Evolutionary conservation across 768 basidiomycete genomes (phyloP), one percentile per base, ranked within the genome.

Genomic region (Lactifluus rugatus): DNA sequence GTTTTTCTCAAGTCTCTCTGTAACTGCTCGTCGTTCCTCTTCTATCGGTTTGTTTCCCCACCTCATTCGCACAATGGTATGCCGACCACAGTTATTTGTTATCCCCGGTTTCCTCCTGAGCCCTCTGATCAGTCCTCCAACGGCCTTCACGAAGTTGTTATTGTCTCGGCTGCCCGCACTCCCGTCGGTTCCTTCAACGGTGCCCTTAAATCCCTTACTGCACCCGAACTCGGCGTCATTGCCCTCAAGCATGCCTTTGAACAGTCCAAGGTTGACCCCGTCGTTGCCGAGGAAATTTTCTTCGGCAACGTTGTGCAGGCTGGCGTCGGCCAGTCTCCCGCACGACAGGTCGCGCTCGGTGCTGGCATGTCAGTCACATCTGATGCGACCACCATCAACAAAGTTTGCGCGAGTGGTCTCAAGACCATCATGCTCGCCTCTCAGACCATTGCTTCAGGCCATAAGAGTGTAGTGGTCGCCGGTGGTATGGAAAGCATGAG

Each of bases 401-500:
- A 99, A 76, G 96, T 99, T 71, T 99, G 96, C 72, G 96, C 96
- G 5, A 93, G 90, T 54, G 96, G 96, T 61, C 77, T 99, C 80
- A 98, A 98, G 74, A 80, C 94, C 28, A 82, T 98, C 74, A 96
- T 93, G 72, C 78, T 98, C 62, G 96, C 92, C 56, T 80, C 92
- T 26, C 96, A 98, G 76, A 82, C 80, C 66, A 92, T 99, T 67
- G 80, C 85, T 70, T 78, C 85, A 23, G 96, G 96, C 51, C 84
- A 95, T 69, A 84, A 87, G 59, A 82, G 74, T 41, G 81, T 96
- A 50, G 87, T 96, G 65, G 91, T 84, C 25, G 94, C 94, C 56
- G 96, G 96, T 65, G 96, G 96, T 60, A 96, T 93, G 92, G 96
- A 99, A 76, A 93, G 90, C 76, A 99, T 99, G 96, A 94, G 90